Conservation (phyloP, 148 eudicot genomes). For the Pouteria glomerata region DNA sequence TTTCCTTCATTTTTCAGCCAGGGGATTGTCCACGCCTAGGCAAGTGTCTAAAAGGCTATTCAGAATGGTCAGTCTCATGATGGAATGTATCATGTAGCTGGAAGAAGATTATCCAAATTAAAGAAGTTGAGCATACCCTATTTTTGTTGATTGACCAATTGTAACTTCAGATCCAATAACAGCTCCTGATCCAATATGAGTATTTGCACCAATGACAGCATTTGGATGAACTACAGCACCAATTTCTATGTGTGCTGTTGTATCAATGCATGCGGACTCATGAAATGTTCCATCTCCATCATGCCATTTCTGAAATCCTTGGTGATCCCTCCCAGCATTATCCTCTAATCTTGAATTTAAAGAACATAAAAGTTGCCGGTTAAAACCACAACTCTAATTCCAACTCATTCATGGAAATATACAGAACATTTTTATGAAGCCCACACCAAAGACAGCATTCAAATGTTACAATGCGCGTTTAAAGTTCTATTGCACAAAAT, state of each 20-base stretch:
- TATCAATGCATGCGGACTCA: conserved; percentile 59
- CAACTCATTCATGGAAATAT: neutral
- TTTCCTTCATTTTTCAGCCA: neutral
- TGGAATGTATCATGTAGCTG: neutral
- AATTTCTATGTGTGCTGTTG: conserved; percentile 53
- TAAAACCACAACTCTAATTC: neutral
- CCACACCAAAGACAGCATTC: neutral
- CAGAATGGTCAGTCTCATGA: neutral
- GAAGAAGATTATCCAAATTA: neutral
- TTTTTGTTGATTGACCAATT: conserved; percentile 66
- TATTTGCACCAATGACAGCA: conserved; percentile 55
- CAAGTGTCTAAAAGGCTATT: neutral
- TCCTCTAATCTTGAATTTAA: conserved; percentile 42
- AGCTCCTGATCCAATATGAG: conserved; percentile 76
- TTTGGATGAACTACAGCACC: conserved; percentile 81
- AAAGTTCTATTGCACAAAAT: neutral
- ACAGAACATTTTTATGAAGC: neutral
- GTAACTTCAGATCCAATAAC: conserved; percentile 71
- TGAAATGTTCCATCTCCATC: conserved; percentile 83
- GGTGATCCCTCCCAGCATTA: conserved; percentile 20
- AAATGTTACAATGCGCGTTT: neutral
- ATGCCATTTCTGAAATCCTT: conserved; percentile 58
- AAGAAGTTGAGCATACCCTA: conserved; percentile 49
- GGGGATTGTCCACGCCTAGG: neutral
- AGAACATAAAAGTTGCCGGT: conserved; percentile 8